Evolutionary conservation across 345 rosid genomes (phyloP).

Genomic region (Populus ilicifolia): DNA sequence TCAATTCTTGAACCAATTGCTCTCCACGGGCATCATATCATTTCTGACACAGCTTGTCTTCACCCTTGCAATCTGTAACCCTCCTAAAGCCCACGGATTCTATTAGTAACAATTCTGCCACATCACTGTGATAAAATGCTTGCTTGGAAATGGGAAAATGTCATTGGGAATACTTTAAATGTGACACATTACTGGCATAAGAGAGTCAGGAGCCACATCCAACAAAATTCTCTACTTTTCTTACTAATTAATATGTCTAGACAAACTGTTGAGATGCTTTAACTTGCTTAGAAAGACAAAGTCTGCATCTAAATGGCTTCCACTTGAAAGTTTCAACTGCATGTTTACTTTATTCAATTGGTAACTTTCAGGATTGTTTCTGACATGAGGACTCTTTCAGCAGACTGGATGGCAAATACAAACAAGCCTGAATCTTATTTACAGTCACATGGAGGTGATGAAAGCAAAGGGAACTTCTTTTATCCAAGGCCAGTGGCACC

Average conservation of each 20-base stretch:
- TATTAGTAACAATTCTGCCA: neutral
- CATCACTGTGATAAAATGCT: neutral
- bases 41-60: neutral
- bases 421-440: conserved; percentile 72
- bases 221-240: neutral
- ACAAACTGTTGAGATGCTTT: neutral
- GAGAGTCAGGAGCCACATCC: neutral
- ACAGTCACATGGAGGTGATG: conserved; percentile 79
- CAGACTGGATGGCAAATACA: conserved; percentile 99
- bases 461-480: conserved; percentile 71
- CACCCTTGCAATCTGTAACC: neutral
- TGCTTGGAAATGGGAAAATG: neutral
- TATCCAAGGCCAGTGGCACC: conserved; percentile 98
- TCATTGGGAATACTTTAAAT: neutral
- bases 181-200: neutral
- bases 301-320: neutral
- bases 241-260: neutral
- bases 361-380: conserved; percentile 83
- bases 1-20: neutral
- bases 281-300: neutral
- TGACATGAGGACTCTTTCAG: conserved; percentile 99
- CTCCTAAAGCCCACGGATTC: neutral
- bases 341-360: conserved; percentile 8
- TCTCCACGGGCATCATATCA: neutral
- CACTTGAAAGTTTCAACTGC: conserved; percentile 6